Evolutionary conservation across 495 filamentous ascomycete genomes (phyloP).

Genomic region (Penicillium salamii): DNA sequence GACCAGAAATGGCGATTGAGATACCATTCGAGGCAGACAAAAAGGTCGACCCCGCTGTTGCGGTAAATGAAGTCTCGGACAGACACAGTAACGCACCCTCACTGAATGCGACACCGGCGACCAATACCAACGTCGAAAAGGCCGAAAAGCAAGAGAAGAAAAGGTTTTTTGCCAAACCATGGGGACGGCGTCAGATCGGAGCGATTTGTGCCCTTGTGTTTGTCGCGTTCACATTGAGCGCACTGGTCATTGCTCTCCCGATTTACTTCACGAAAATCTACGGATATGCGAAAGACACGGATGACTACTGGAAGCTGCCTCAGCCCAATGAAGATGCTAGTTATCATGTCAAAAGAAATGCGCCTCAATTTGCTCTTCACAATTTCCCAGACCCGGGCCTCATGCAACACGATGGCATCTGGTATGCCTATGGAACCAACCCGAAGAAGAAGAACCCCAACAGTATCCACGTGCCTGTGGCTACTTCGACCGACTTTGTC

Average conservation of each 20-base stretch:
- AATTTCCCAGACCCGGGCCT: conserved; percentile 41
- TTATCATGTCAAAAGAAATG: conserved; percentile 19
- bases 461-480: conserved; percentile 27
- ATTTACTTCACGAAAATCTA: conserved; percentile 11
- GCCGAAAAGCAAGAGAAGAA: conserved; percentile 2
- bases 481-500: conserved; percentile 30
- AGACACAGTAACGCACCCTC: background rate
- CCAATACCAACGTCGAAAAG: background rate
- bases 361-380: conserved; percentile 18
- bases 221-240: conserved; percentile 12
- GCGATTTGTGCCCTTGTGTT: conserved; percentile 10
- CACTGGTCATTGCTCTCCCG: conserved; percentile 19
- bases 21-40: background rate
- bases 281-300: conserved; percentile 3
- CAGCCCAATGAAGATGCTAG: conserved; percentile 18
- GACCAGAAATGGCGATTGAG: background rate
- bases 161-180: conserved; percentile 13
- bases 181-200: conserved; percentile 10
- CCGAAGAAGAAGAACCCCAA: conserved; percentile 18
- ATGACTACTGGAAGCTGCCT: conserved; percentile 1
- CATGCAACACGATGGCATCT: conserved; percentile 29
- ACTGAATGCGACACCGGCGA: background rate
- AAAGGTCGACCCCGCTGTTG: background rate
- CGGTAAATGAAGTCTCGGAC: background rate
- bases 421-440: conserved; percentile 37